Percentiles rank a stretch among this genome's conserved stretches.
Conservation (phyloP, 257 asterid species). For the Solanum appendiculatum region DNA sequence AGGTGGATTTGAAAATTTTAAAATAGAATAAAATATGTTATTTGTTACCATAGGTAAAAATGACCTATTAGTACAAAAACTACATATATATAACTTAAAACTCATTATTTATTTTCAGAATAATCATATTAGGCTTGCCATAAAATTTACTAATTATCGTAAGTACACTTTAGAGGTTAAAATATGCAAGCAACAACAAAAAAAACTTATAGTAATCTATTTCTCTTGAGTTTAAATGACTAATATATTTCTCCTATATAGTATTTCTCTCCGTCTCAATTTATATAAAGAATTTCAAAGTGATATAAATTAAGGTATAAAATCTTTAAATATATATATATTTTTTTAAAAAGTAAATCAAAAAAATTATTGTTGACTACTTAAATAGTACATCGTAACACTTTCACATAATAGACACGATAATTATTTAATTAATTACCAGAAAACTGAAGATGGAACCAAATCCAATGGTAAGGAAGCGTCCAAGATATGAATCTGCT, state of each 20-base stretch:
- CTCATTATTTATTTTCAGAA: not conserved
- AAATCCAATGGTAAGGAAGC: constrained; percentile 43
- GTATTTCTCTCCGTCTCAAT: not conserved
- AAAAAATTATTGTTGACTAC: too few species aligned
- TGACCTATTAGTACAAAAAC: not conserved
- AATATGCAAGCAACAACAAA: too few species aligned
- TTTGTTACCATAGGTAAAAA: too few species aligned
- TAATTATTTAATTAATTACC: constrained; percentile 32
- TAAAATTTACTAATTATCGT: not conserved
- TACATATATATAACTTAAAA: too few species aligned
- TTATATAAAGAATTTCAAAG: too few species aligned
- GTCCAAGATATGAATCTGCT: constrained; percentile 60
- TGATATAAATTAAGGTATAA: not conserved
- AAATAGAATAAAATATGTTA: not conserved
- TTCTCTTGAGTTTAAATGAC: not conserved
- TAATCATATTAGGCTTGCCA: not conserved
- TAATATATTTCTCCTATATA: too few species aligned
- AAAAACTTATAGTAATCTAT: not conserved
- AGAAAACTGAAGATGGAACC: constrained; percentile 49
- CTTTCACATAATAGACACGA: not conserved
- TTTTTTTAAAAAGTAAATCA: too few species aligned
- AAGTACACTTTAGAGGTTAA: not conserved
- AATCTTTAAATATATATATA: too few species aligned
- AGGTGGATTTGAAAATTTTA: not conserved
- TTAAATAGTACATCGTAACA: not conserved